These are phyloP conservation scores for Solanum boliviense DNA, from an alignment of 257 asterid species.

Conservation along the genomic window DNA sequence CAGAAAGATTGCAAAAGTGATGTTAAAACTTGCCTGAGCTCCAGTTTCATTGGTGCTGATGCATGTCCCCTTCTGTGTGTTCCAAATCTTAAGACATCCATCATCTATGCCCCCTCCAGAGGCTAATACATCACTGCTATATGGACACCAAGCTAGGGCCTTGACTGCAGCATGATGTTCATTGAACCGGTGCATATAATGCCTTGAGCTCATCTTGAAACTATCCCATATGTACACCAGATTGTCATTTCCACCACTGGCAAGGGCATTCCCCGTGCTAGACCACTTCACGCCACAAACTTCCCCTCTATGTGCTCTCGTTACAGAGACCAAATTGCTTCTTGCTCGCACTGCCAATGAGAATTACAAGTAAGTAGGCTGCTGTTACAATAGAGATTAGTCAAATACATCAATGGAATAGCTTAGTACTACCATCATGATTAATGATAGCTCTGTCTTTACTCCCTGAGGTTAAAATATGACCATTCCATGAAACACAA, in stretches of 20 bases:
- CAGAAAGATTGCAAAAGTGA: background rate
- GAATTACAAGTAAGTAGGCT: background rate
- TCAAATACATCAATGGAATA: background rate
- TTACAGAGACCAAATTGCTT: constrained; percentile 21
- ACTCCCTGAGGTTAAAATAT: constrained; percentile 59
- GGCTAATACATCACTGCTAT: constrained; percentile 45
- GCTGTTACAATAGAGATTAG: background rate
- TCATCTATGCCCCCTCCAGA: constrained; percentile 70
- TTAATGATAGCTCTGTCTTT: constrained; percentile 39
- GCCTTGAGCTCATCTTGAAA: constrained; percentile 38
- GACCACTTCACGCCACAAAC: constrained; percentile 80
- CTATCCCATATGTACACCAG: constrained; percentile 55
- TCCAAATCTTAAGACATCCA: constrained; percentile 62
- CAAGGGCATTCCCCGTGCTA: constrained; percentile 33
- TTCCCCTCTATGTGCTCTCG: constrained; percentile 35
- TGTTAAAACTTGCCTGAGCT: constrained; percentile 41
- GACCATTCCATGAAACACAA: constrained; percentile 54
- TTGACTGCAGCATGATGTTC: constrained; percentile 64
- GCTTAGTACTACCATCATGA: constrained; percentile 49
- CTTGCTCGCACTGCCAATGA: constrained; percentile 44
- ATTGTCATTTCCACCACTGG: constrained; percentile 71
- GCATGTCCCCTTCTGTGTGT: constrained; percentile 45
- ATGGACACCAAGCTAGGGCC: constrained; percentile 88
- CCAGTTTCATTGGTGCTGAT: constrained; percentile 36
- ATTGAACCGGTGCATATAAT: constrained; percentile 24